Evolutionary conservation across 164 flowering plant genomes (phyloP), one percentile per base, ranked within the genome.

Genomic region (Aristolochia californica): DNA sequence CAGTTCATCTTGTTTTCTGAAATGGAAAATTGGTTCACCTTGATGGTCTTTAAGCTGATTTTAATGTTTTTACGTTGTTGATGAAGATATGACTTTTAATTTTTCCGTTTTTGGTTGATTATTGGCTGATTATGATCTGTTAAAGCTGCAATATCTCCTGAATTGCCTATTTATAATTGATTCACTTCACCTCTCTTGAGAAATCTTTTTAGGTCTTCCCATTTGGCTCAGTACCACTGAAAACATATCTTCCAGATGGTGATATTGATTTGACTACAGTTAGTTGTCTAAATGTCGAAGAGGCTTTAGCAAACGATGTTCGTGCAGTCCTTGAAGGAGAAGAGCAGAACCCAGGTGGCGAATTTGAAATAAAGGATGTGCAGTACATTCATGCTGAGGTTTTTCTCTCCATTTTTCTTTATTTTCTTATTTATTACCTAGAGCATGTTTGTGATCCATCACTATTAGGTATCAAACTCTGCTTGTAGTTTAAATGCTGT

Each of bases 231-330:
- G 98, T 93, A 24, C 98, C 97, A 13, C 61, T 93, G 54, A 85
- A 79, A 72, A 93, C 98, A 5, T 93, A 93, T 76, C 89, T 93
- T 61, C 96, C 97, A 57, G 98, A 93, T 76, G 98, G 98, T 60
- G 98, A 93, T 63, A 93, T 93, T 63, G 98, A 93, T 70, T 70
- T 93, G 68, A 87, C 97, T 43, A 47, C 62, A 25, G 72, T 85
- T 68, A 72, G 80, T 67, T 62, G 70, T 56, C 60, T 60, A 22
- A 74, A 73, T 65, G 55, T 58, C 28, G 95, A 84, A 64, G 96
- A 89, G 48, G 62, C 81, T 48, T 64, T 85, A 67, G 89, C 84
- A 17, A 64, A 55, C 55, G 78, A 77, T 23, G 80, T 93, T 13
- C 65, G 70, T 52, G 45, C 73, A 58, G 76, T 85, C 44, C 96